Conservation (phyloP, 2,329 filamentous ascomycete species). For the Biscogniauxia marginata region DNA sequence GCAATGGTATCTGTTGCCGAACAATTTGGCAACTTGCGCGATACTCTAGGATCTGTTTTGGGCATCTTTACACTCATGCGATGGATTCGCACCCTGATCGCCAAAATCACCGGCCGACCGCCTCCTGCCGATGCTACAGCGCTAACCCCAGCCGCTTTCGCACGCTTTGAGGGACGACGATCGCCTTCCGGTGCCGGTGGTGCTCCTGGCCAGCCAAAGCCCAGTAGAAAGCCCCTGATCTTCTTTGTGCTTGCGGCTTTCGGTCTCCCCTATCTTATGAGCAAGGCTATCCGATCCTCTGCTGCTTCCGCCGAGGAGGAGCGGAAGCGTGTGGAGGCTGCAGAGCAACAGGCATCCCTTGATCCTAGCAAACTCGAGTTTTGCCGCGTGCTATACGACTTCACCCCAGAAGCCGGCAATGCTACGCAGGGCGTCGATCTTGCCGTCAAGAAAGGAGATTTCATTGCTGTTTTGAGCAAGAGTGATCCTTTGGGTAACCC, state of each 20-base stretch:
- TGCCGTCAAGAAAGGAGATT: conserved; percentile 88
- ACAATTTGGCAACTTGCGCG: conserved; percentile 89
- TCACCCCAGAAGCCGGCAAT: conserved; percentile 71
- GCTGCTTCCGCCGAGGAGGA: conserved; percentile 83
- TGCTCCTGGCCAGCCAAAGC: conserved; percentile 62
- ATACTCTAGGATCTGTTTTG: conserved; percentile 88
- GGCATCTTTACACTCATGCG: conserved; percentile 95
- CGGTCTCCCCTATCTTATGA: conserved; percentile 94
- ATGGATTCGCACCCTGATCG: conserved; percentile 88
- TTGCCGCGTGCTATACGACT: conserved; percentile 93
- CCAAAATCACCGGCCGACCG: conserved; percentile 89
- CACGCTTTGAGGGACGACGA: conserved; percentile 75
- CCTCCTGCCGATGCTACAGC: conserved; percentile 83
- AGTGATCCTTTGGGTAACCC: conserved; percentile 87
- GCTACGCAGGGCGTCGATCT: conserved; percentile 74
- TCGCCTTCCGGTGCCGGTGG: conserved; percentile 54
- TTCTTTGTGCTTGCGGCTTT: conserved; percentile 95
- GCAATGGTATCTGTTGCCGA: conserved; percentile 98
- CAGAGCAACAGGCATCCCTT: conserved; percentile 55
- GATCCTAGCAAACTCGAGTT: conserved; percentile 94
- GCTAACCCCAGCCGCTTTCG: conserved; percentile 88
- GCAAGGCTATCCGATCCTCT: conserved; percentile 85
- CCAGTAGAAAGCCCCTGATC: conserved; percentile 91
- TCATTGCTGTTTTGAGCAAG: conserved; percentile 91
- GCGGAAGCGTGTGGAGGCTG: conserved; percentile 55